Evolutionary conservation across 2,329 filamentous ascomycete species (phyloP).

Genomic region (Tolypocladium endophyticum): DNA sequence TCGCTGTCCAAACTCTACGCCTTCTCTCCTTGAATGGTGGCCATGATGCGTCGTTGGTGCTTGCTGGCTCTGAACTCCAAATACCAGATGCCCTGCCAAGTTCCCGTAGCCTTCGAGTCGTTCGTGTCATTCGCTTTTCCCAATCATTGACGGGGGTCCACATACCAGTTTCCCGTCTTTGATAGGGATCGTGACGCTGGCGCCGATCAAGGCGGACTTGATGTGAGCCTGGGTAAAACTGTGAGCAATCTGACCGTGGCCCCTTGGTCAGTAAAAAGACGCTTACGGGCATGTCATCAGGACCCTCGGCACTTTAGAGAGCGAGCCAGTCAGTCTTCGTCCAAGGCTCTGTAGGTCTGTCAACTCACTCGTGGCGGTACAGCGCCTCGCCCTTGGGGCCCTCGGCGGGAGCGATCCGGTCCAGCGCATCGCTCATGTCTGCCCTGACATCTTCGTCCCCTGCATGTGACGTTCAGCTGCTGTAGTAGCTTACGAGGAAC

Average conservation of each 20-base stretch:
- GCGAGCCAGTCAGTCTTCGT: background rate
- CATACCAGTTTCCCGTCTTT: conserved; percentile 66
- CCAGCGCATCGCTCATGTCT: conserved; percentile 90
- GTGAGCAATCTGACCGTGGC: background rate
- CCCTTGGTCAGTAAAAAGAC: background rate
- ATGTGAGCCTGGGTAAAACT: conserved; percentile 60
- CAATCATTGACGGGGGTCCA: conserved; percentile 2
- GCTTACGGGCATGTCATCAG: conserved; percentile 83
- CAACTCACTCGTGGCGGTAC: conserved; percentile 57
- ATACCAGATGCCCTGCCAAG: conserved; percentile 90
- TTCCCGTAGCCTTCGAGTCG: conserved; percentile 44
- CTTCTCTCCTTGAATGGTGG: conserved; percentile 87
- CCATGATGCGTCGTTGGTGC: conserved; percentile 74
- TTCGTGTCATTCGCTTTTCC: background rate
- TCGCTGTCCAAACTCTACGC: conserved; percentile 15
- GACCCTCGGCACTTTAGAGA: conserved; percentile 60
- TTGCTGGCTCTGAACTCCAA: conserved; percentile 73
- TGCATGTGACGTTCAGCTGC: conserved; percentile 7
- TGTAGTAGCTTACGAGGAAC: conserved; percentile 5
- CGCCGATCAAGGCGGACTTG: conserved; percentile 81
- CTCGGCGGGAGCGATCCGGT: conserved; percentile 71
- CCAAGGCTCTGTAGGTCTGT: background rate
- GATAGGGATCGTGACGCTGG: conserved; percentile 85
- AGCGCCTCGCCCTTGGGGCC: conserved; percentile 63
- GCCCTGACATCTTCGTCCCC: conserved; percentile 71